Evolutionary conservation across 2,329 filamentous ascomycete species (phyloP), one percentile per base, ranked within the genome.

Genomic region (Chalaropsis thielavioides): DNA sequence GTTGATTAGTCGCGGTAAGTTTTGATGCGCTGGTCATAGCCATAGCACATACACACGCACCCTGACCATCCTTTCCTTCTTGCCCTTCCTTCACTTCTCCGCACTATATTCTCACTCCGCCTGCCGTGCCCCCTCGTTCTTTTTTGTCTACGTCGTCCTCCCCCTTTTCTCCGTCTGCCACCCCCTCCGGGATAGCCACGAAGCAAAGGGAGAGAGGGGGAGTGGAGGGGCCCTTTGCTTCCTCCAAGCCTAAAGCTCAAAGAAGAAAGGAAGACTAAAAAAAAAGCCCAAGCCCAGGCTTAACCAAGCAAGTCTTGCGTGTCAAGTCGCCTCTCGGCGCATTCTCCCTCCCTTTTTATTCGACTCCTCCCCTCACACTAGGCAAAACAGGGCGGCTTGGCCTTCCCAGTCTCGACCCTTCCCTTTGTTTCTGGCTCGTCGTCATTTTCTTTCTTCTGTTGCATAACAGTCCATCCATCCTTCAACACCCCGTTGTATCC

Each of bases 341-440:
- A 56, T 56, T 46, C 51, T 22, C 24, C 51, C 51, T 49, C 44
- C 44, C 46, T 22, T 51, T 38, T 40, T 56, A 13, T 2, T 41
- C 1, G 19, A 11, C 24, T 10, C 40, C 24, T n/a, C 51, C 27
- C 51, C 51, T 56, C 27, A 13, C 51, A 56, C 51, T 56, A 56
- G 51, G 51, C 51, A 56, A 56, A 56, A 56, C 51, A 56, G 51
- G 51, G 51, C 51, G 41, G 41, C 41, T 43, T 49, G 17, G 44
- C 44, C 44, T 49, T 49, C 44, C 44, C 22, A 49, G 17, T 3
- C 31, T 31, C 31, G 44, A 49, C 51, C 31, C 27, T 62, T 51
- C 31, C 41, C n/a, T 51, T 54, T 31, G n/a, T 35, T 40, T 51
- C 35, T 31, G 38, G n/a, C 31, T 44, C 10, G 38, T 43, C 38